phyloP scores from a whole-genome alignment of 2,329 filamentous ascomycete species.

The Apiospora kogelbergensis region DNA sequence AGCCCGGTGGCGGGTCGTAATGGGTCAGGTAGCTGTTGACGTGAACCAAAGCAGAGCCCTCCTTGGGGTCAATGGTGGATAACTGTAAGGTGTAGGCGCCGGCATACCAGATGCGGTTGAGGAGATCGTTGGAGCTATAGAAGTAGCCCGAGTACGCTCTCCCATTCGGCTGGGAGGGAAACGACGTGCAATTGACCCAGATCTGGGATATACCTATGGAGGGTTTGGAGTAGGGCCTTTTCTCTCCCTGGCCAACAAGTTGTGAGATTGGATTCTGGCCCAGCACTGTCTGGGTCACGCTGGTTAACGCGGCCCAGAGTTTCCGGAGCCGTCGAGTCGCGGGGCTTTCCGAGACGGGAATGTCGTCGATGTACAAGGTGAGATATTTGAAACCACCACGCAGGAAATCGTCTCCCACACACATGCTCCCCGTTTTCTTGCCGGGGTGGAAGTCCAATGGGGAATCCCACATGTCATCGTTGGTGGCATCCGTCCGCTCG shows the following conservation, averaged over 20 bases:
- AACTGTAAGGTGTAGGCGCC: constrained; percentile 45
- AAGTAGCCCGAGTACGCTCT: constrained; percentile 57
- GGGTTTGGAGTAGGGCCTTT: constrained; percentile 22
- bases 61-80: constrained; percentile 28
- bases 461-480: constrained; percentile 32
- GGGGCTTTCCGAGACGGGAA: constrained; percentile 13
- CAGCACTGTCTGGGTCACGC: constrained; percentile 20
- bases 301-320: constrained; percentile 16
- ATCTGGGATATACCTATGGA: constrained; percentile 33
- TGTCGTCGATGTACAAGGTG: constrained; percentile 32
- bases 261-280: background rate
- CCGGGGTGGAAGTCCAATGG: constrained; percentile 30
- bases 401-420: constrained; percentile 33
- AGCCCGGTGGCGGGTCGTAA: constrained; percentile 18
- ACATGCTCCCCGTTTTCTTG: constrained; percentile 29
- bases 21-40: constrained; percentile 16
- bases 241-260: constrained; percentile 10
- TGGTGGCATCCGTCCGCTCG: constrained; percentile 34
- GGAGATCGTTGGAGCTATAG: constrained; percentile 44
- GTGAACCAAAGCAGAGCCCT: constrained; percentile 21
- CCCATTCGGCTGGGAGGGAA: constrained; percentile 44
- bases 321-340: background rate
- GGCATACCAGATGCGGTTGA: constrained; percentile 55
- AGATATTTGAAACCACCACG: constrained; percentile 41
- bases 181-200: constrained; percentile 41